Conservation (phyloP, 352 stramenopile species). For the Blastocystis sp. region DNA sequence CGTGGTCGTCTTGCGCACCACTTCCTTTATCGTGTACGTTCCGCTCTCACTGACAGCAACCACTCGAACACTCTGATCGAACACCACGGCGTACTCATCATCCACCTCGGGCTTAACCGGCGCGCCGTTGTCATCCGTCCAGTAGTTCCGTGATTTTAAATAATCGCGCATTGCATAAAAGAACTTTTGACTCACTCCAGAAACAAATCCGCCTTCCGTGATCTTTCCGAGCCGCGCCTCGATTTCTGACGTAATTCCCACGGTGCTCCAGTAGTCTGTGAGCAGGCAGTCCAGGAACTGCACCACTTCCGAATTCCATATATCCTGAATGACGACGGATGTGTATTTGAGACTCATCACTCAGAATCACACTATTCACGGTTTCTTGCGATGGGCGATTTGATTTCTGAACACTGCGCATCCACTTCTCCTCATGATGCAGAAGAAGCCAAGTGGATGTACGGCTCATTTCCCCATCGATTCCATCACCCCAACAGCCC, state of each 20-base stretch:
- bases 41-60: neutral
- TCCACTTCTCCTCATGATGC: too few relatives aligned
- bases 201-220: slow-evolving; percentile 7
- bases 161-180: slow-evolving; percentile 39
- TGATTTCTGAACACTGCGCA: too few relatives aligned
- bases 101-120: neutral
- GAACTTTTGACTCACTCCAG: slow-evolving; percentile 25
- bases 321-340: slow-evolving; percentile 10
- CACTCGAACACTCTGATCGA: slow-evolving; percentile 5
- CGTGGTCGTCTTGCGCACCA: neutral
- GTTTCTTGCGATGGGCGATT: too few relatives aligned
- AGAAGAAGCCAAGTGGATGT: too few relatives aligned
- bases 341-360: neutral
- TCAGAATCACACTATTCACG: too few relatives aligned
- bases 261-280: slow-evolving; percentile 2
- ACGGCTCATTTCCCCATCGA: neutral
- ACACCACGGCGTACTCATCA: slow-evolving; percentile 39
- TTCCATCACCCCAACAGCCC: neutral
- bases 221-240: slow-evolving; percentile 21
- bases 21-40: slow-evolving; percentile 2
- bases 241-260: slow-evolving; percentile 14
- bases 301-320: slow-evolving; percentile 20
- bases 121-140: slow-evolving; percentile 7
- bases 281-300: neutral
- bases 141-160: slow-evolving; percentile 26